Evolutionary conservation across 1,139 yeast genomes (phyloP).

Genomic region (Taphrina deformans): DNA sequence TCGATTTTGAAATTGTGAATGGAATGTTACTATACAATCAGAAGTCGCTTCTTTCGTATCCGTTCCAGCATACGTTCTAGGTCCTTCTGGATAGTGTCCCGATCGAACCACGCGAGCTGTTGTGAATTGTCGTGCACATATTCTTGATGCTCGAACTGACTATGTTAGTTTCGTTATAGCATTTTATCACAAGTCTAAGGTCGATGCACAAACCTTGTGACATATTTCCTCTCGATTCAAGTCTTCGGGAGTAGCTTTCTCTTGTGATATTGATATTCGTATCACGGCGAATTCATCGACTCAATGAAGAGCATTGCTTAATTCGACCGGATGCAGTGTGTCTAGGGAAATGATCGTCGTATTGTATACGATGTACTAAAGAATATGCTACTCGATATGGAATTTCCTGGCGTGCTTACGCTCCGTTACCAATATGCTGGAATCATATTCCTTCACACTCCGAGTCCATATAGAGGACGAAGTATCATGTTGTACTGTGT

Average conservation of each 20-base stretch:
- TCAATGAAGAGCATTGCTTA: background rate
- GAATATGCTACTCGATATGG: too few species aligned
- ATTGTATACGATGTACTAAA: too few species aligned
- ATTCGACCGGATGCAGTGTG: background rate
- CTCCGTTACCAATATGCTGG: too few species aligned
- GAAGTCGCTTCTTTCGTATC: background rate
- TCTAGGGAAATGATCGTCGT: background rate
- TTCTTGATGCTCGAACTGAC: slow-evolving; percentile 7
- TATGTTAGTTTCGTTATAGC: background rate
- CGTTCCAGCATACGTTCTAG: slow-evolving; percentile 16
- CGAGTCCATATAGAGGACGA: too few species aligned
- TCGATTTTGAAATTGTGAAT: slow-evolving; percentile 28
- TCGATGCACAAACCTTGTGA: background rate
- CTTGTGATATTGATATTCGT: too few species aligned
- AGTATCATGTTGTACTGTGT: too few species aligned
- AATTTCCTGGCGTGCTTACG: too few species aligned
- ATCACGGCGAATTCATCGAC: too few species aligned
- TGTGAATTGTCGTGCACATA: slow-evolving; percentile 15
- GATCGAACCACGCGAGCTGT: slow-evolving; percentile 25
- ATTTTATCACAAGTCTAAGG: too few species aligned
- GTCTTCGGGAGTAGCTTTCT: too few species aligned
- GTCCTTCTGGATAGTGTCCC: slow-evolving; percentile 31
- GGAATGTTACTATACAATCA: slow-evolving; percentile 20
- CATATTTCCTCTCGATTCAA: too few species aligned
- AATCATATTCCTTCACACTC: too few species aligned